Base-by-base conservation (phyloP, 108 stramenopile species). In the Aurantiochytrium sp. region DNA sequence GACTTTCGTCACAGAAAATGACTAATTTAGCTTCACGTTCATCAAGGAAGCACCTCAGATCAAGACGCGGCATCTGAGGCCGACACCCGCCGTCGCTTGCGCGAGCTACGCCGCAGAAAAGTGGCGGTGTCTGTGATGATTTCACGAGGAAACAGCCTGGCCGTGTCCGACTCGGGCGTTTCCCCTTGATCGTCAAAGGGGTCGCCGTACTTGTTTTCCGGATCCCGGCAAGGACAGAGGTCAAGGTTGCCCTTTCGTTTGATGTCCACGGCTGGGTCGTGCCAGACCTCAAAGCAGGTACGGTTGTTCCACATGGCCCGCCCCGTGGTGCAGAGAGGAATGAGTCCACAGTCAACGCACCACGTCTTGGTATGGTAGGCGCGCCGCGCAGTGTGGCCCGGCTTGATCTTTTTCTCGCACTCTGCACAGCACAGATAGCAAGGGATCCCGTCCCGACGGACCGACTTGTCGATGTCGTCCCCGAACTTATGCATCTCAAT, bases 351-450 rank as follows among this genome's bases (percentile, higher is more conserved):
- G 39, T 81, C 73, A 6, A 48, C 45, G 39, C 73, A 81, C 73
- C 73, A 81, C 39, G 39, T 41, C 17, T 81, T 81, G n/a, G 73
- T 81, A 81, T 41, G 42, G 32, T 48, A 81, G 12, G 73, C 73
- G 6, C 73, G 73, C 10, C 45, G 73, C 2, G 73, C 21, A 12
- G 73, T 48, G 45, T 81, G 73, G 36, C 73, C 73, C n/a, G 45
- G 39, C n/a, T 48, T 48, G 1, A 12, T 27, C 19, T 81, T 81
- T n/a, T 48, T 81, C 73, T 81, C 73, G 24, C 73, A 81, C 19
- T 81, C 39, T 6, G 73, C n/a, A 4, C 73, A 81, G 45, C 73
- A 81, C 73, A 81, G 24, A 2, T 48, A 81, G 45, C 73, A 81
- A 17, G 73, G 45, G 10, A 81, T 42, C 6, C 45, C 45, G 32